Base-by-base conservation (phyloP, 805 yeast species). In the Limtongia smithiae region DNA sequence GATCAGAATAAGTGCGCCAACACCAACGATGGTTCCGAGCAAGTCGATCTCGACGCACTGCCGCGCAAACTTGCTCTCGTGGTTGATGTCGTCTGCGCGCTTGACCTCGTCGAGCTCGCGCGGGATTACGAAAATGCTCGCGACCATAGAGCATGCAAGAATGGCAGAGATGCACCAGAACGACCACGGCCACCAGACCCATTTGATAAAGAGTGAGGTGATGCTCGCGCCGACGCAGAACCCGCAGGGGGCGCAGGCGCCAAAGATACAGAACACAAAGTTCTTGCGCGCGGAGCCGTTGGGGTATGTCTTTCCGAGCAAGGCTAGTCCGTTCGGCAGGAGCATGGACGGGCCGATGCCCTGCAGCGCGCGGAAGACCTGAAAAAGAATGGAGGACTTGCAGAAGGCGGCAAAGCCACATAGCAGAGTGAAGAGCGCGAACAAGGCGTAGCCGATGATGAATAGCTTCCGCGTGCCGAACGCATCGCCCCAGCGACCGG, bases 401-500 rank as follows among this genome's bases (percentile, higher is more conserved):
- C 42, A 38, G 59, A 77, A 83, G 17, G 67, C 64, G 0, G 85
- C 68, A 2, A 83, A 59, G 0, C 90, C 91, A 2, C 78, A 73
- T 15, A 85, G 65, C 41, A 83, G 55, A 1, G 81, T 69, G 83
- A 88, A 81, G 0, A 83, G 28, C 0, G 73, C 59, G 2, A 75
- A 65, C 79, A 84, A 76, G 6, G 65, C 41, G 65, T 80, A 80
- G 0, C 91, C 88, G 3, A 70, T 58, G 0, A 79, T 36, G 46
- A 81, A 70, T n/a, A 79, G 65, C 35, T 63, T 67, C 50, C 79
- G 80, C 45, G 82, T 69, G 0, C 93, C 93, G 57, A 78, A 79
- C 11, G 83, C 68, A 60, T 85, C 94, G 30, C 94, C 93, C 39
- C 83, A 61, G 42, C 81, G 72, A 6, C 93, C 93, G 32, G 83